phyloP scores from a whole-genome alignment of 2,329 filamentous ascomycete genomes.

The Fusarium multiceps region DNA sequence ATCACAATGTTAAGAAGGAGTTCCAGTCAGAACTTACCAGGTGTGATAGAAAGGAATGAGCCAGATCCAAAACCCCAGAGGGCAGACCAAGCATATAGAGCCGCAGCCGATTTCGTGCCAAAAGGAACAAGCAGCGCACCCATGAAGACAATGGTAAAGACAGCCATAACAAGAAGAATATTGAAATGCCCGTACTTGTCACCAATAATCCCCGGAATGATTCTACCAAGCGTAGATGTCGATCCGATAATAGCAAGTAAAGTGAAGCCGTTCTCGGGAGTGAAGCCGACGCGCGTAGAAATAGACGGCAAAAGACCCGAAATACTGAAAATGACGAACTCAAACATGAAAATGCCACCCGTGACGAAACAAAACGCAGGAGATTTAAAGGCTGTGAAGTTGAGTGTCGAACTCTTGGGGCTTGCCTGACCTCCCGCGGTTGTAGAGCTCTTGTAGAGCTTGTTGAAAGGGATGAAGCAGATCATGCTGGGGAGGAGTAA shows the following conservation, averaged over 20 bases:
- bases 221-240: constrained; percentile 55
- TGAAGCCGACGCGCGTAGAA: constrained; percentile 51
- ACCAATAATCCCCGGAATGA: constrained; percentile 57
- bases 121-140: constrained; percentile 58
- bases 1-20: background rate
- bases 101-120: constrained; percentile 52
- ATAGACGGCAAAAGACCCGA: constrained; percentile 60
- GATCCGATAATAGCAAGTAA: constrained; percentile 58
- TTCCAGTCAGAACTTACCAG: constrained; percentile 28
- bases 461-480: constrained; percentile 52
- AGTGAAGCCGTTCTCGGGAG: constrained; percentile 55
- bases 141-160: constrained; percentile 55
- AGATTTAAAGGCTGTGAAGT: constrained; percentile 55
- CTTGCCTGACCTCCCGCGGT: constrained; percentile 1
- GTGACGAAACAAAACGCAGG: constrained; percentile 56
- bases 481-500: constrained; percentile 43
- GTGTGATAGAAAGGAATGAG: constrained; percentile 58
- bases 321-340: constrained; percentile 62
- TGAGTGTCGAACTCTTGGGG: constrained; percentile 46
- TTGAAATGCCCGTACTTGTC: constrained; percentile 60
- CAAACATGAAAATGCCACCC: constrained; percentile 57
- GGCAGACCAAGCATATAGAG: constrained; percentile 57
- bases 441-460: constrained; percentile 21
- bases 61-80: constrained; percentile 63
- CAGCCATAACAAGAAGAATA: constrained; percentile 36